Conservation (phyloP, 768 basidiomycete genomes). For the Infundibulicybe gibba region DNA sequence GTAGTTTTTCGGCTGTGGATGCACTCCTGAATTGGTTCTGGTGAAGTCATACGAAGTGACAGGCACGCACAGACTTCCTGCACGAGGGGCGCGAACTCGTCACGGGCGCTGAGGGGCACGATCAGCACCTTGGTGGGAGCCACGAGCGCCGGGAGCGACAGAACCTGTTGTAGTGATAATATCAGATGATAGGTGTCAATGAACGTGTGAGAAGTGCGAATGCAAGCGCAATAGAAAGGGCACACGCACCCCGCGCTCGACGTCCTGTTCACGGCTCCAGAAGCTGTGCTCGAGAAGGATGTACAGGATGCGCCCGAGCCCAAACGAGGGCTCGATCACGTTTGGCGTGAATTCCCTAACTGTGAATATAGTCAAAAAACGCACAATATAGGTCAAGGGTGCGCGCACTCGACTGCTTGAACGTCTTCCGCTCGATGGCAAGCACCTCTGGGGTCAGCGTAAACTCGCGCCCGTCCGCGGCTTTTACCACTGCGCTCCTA, state of each 20-base stretch:
- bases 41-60: slow-evolving; percentile 1
- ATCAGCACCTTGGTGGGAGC: slow-evolving; percentile 97
- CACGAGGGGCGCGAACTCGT: slow-evolving; percentile 81
- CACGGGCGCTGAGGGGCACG: slow-evolving; percentile 85
- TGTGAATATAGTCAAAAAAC: slow-evolving; percentile 24
- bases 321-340: slow-evolving; percentile 98
- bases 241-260: slow-evolving; percentile 77
- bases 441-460: slow-evolving; percentile 69
- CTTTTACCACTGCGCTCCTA: slow-evolving; percentile 53
- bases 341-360: slow-evolving; percentile 96
- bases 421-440: slow-evolving; percentile 76
- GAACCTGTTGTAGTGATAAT: slow-evolving; percentile 47
- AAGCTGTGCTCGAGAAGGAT: slow-evolving; percentile 92
- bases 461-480: slow-evolving; percentile 64
- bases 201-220: too few species aligned
- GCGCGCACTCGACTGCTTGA: slow-evolving; percentile 79
- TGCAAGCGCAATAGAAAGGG: slow-evolving; percentile 5
- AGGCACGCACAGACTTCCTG: slow-evolving; percentile 81
- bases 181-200: too few species aligned
- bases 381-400: not conserved
- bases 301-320: slow-evolving; percentile 94
- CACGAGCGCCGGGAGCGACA: slow-evolving; percentile 85
- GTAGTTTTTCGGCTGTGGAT: slow-evolving; percentile 77
- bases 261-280: slow-evolving; percentile 92
- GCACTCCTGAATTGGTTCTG: slow-evolving; percentile 4